Conservation (phyloP, 1,139 yeast species). For the Yamadazyma dendronema region DNA sequence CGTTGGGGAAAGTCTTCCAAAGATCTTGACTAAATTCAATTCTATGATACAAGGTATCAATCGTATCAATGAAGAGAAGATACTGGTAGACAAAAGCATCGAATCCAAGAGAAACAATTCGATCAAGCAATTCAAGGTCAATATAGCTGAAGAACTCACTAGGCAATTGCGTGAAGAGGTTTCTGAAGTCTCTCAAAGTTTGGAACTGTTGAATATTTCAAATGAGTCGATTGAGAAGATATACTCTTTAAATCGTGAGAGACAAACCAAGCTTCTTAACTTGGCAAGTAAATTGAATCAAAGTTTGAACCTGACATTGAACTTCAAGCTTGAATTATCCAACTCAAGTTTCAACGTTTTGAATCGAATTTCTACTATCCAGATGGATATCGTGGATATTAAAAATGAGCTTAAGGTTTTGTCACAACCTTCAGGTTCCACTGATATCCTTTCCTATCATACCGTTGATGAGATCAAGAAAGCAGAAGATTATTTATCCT, state of each 20-base stretch:
- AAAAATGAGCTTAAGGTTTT: conserved; percentile 28
- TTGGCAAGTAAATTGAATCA: conserved; percentile 4
- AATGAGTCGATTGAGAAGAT: conserved; percentile 3
- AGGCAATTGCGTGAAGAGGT: conserved; percentile 5
- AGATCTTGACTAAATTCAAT: conserved; percentile 37
- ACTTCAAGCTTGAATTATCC: conserved; percentile 28
- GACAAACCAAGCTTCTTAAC: conserved; percentile 3
- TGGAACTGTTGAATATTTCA: conserved; percentile 4
- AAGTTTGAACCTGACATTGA: conserved; percentile 5
- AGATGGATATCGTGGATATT: conserved; percentile 39
- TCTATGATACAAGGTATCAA: conserved; percentile 32
- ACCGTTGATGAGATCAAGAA: conserved; percentile 32
- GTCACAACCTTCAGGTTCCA: conserved; percentile 11
- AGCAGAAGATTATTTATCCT: conserved; percentile 46
- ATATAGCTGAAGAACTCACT: conserved; percentile 1
- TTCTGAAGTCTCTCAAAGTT: conserved; percentile 10
- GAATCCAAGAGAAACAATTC: conserved; percentile 37
- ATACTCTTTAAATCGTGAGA: not conserved
- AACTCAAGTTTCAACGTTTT: conserved; percentile 26
- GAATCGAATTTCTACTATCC: conserved; percentile 35
- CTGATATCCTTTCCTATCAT: conserved; percentile 16
- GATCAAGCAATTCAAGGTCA: conserved; percentile 27
- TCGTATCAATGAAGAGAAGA: conserved; percentile 26
- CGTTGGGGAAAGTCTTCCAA: conserved; percentile 29
- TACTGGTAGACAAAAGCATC: conserved; percentile 29